Percentiles rank a stretch among this genome's conserved stretches.
Conservation (phyloP, 305 asterid genomes). For the Fraxinus angustifolia region DNA sequence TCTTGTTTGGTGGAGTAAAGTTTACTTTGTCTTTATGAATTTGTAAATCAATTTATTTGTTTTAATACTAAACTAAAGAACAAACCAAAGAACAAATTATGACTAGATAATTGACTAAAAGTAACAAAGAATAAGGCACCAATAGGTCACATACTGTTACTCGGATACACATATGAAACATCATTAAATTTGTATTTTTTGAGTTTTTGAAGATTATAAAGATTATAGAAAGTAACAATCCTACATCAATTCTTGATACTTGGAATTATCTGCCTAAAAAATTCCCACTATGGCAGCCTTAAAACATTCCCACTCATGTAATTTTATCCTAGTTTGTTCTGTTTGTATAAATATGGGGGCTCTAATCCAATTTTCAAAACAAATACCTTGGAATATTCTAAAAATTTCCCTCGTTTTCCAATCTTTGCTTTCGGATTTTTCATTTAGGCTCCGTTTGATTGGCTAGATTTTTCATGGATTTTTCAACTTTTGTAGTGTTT, state of each 20-base stretch:
- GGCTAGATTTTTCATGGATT: background rate
- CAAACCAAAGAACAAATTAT: conserved; percentile 28
- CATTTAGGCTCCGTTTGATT: background rate
- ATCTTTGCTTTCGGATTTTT: background rate
- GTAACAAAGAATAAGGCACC: conserved; percentile 18
- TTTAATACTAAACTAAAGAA: conserved; percentile 3
- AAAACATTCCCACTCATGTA: background rate
- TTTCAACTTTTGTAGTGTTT: background rate
- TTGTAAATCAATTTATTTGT: conserved; percentile 2
- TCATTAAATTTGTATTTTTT: background rate
- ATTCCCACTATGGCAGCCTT: background rate
- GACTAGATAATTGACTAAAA: conserved; percentile 45
- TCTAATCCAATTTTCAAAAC: background rate
- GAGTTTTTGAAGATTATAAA: background rate
- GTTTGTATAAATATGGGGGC: conserved; percentile 18
- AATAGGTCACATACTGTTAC: conserved; percentile 16
- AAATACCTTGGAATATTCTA: background rate
- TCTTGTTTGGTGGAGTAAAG: conserved; percentile 19
- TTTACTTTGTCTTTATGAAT: conserved; percentile 20
- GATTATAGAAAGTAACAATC: background rate
- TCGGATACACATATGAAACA: conserved; percentile 13
- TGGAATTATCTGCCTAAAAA: conserved; percentile 16
- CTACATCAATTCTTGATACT: background rate
- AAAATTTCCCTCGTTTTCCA: background rate
- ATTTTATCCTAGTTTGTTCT: background rate